Percentiles rank a stretch among this genome's conserved stretches.
Conservation (phyloP, 345 rosid genomes). For the Sapria himalayana region DNA sequence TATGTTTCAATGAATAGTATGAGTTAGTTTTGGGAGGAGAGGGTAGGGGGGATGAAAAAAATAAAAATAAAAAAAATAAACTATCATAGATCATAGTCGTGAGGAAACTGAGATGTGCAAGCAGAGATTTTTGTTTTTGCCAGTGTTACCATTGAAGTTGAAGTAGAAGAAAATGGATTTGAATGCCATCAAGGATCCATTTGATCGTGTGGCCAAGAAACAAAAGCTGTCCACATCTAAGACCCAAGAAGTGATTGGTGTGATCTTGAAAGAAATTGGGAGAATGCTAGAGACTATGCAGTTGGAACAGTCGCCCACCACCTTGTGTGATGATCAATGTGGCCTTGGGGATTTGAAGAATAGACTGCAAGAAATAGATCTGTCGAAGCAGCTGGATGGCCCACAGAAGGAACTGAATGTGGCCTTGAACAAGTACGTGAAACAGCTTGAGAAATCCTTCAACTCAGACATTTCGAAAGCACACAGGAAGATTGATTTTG, state of each 20-base stretch:
- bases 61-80: too few relatives aligned
- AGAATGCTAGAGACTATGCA: slow-evolving; percentile 16
- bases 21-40: too few relatives aligned
- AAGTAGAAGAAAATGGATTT: slow-evolving; percentile 56
- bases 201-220: slow-evolving; percentile 58
- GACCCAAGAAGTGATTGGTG: slow-evolving; percentile 34
- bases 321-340: slow-evolving; percentile 14
- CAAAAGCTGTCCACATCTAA: slow-evolving; percentile 38
- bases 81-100: too few relatives aligned
- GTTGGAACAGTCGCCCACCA: slow-evolving; percentile 9
- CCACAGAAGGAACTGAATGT: slow-evolving; percentile 44
- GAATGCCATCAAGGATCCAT: slow-evolving; percentile 50
- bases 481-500: slow-evolving; percentile 37
- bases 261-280: slow-evolving; percentile 32
- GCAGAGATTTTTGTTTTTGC: too few relatives aligned
- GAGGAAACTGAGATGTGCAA: too few relatives aligned
- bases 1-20: too few relatives aligned
- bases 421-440: slow-evolving; percentile 40
- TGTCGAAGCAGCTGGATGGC: slow-evolving; percentile 26
- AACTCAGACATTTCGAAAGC: slow-evolving; percentile 51
- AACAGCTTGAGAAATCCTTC: slow-evolving; percentile 36
- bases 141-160: too few relatives aligned
- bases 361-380: slow-evolving; percentile 22
- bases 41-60: too few relatives aligned
- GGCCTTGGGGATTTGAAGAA: slow-evolving; percentile 24